Percentiles rank a stretch among this genome's conserved stretches.
These are phyloP conservation scores for Fusarium phyllophilum DNA, from an alignment of 2,329 filamentous ascomycete genomes.

Conservation along the genomic window DNA sequence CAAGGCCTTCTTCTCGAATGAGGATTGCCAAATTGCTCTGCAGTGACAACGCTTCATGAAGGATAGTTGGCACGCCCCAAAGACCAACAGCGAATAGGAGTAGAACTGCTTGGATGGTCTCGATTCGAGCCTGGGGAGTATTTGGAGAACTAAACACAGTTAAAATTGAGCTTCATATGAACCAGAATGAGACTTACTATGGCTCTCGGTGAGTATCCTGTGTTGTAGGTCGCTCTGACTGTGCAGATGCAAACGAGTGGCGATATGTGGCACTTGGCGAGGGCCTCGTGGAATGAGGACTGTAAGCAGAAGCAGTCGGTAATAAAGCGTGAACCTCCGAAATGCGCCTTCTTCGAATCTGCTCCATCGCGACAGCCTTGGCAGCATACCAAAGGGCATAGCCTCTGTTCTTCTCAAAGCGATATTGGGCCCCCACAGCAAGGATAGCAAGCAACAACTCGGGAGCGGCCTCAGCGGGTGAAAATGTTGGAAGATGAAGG, in stretches of 20 bases:
- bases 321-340: constrained; percentile 66
- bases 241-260: constrained; percentile 68
- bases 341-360: constrained; percentile 66
- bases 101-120: constrained; percentile 72
- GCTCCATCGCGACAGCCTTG: constrained; percentile 66
- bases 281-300: constrained; percentile 67
- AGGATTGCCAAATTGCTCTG: constrained; percentile 68
- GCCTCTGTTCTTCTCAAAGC: constrained; percentile 68
- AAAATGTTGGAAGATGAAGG: constrained; percentile 74
- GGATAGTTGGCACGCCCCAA: constrained; percentile 69
- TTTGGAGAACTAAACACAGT: constrained; percentile 61
- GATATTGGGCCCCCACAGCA: constrained; percentile 74
- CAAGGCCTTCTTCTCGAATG: constrained; percentile 67
- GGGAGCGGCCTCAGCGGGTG: constrained; percentile 70
- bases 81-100: constrained; percentile 69
- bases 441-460: constrained; percentile 75
- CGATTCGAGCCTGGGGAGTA: constrained; percentile 67
- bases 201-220: constrained; percentile 69
- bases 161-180: not conserved
- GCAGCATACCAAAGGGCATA: constrained; percentile 71
- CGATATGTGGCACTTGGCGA: constrained; percentile 67
- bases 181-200: constrained; percentile 57
- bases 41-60: constrained; percentile 68
- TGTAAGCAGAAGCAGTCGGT: constrained; percentile 67
- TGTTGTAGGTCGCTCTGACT: constrained; percentile 65